phyloP scores from a whole-genome alignment of 495 filamentous ascomycete species.

The Melanomma pulvis-pyrius region DNA sequence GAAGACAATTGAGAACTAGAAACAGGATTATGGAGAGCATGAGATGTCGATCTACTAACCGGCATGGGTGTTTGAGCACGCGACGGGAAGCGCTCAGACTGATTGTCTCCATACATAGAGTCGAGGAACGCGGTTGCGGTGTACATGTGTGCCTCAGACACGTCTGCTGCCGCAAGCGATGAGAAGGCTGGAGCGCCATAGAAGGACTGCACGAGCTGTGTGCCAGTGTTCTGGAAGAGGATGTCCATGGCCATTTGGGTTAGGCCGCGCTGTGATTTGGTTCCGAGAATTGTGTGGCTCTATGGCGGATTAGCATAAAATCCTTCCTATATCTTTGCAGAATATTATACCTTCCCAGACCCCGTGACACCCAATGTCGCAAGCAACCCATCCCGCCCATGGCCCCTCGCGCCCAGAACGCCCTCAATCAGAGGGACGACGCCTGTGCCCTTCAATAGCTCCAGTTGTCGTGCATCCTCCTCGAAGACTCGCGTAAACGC shows the following conservation, averaged over 20 bases:
- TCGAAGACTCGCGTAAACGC: constrained; percentile 93
- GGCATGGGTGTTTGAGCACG: constrained; percentile 80
- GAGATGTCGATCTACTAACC: constrained; percentile 55
- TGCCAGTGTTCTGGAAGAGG: constrained; percentile 75
- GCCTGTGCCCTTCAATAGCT: constrained; percentile 83
- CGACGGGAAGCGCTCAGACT: constrained; percentile 61
- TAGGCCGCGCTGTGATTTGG: constrained; percentile 79
- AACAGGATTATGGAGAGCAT: not conserved
- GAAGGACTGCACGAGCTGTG: constrained; percentile 62
- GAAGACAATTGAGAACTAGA: constrained; percentile 18
- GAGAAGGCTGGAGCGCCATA: constrained; percentile 64
- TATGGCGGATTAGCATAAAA: constrained; percentile 43
- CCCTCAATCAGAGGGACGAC: constrained; percentile 76
- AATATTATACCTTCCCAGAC: constrained; percentile 80
- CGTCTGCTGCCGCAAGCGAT: constrained; percentile 73
- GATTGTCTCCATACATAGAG: constrained; percentile 70
- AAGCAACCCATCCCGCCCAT: constrained; percentile 84
- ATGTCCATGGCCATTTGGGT: constrained; percentile 91
- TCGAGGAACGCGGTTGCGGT: constrained; percentile 79
- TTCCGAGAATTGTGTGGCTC: constrained; percentile 97
- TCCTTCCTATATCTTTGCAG: not conserved
- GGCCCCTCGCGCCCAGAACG: constrained; percentile 68
- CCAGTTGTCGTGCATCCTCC: constrained; percentile 78
- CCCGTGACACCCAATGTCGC: constrained; percentile 95
- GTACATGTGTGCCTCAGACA: constrained; percentile 81